Base-by-base conservation (phyloP, 768 basidiomycete genomes). In the Collybia sordida region DNA sequence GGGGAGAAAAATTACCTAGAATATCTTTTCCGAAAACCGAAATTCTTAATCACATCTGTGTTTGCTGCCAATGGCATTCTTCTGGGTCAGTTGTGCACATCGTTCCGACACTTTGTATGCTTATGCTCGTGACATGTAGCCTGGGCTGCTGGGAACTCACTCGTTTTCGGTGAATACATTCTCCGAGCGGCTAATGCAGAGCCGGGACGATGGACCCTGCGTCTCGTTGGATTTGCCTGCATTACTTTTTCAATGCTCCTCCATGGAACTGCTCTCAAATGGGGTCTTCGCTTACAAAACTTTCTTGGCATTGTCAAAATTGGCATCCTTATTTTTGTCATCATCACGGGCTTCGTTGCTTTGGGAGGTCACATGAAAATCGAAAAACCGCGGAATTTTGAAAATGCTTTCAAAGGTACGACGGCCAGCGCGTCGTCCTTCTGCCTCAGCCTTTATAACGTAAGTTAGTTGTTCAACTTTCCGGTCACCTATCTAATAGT, bases 1-100 rank as follows among this genome's bases (percentile, higher is more conserved):
- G 86, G 81, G 14, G 85, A 88, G 64, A 86, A 86, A 63, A 84
- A 80, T 39, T 88, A 88, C 56, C 68, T 88, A 42, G 83, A 85
- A 56, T 85, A 75, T 57, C 66, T 86, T 21, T 86, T 74, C 63
- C 69, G 74, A 38, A 73, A 69, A 35, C 86, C 85, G 11, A 75
- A 69, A 44, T 80, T 76, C 49, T 69, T 88, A 53, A 72, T 72
- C 9, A 80, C 82, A 17, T 83, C 78, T 45, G 57, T 80, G 35
- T 86, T 78, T 52, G 78, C 80, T 9, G 66, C 74, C 11, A 82
- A 82, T 54, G 77, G 73, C 1, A 56, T 83, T 0, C 64, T 82
- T 17, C 62, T 82, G 14, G 65, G 82, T 41, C 2, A 22, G 21
- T 41, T 18, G 7, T 19, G 21, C 25, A 7, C 21, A 4, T 21